Base-by-base conservation (phyloP, 2,329 filamentous ascomycete species). In the Emericellopsis cladophorae region DNA sequence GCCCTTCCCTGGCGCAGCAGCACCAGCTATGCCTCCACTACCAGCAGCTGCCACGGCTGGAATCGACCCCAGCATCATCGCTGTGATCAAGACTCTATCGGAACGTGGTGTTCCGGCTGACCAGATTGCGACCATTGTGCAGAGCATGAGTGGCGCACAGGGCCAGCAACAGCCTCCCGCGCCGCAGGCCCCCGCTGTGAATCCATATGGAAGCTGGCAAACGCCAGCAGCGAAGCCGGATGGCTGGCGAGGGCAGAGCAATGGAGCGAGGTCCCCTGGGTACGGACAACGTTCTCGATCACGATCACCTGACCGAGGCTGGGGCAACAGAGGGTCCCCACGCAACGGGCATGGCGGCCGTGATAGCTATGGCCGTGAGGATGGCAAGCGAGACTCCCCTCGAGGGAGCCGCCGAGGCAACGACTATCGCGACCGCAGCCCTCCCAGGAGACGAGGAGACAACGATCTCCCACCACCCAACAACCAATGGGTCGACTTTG, bases 361-460 rank as follows among this genome's bases (percentile, higher is more conserved):
- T 56, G 67, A 75, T 52, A 86, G 81, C 41, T 90, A 85, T 62
- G 80, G 83, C 45, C 80, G 75, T 45, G 77, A 81, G 54, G 68
- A 69, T 43, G 74, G 78, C 46, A 71, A 71, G 34, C 60, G 66
- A 50, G 49, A 54, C 47, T 29, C 26, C 7, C 26, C 26, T 12
- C 26, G 26, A 29, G 26, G 26, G 26, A 62, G 70, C 40, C 70
- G 73, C 33, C 70, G 77, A 45, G 72, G 69, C 44, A 65, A 71
- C 41, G 79, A 88, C 32, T 95, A 94, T 64, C 84, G 90, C 48
- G 88, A 95, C 58, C 85, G 92, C 54, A 94, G 84, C 53, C 88
- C 89, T 36, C 70, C 76, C 42, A 75, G 77, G 42, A 29, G 26
- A 29, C 26, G 26, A 29, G 26, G 26, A 9, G 26, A 29, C 26